A percentile compares a stretch with the other conserved stretches of the same genome.
These are phyloP conservation scores for Colletotrichum endophyticum DNA, from an alignment of 2,329 filamentous ascomycete genomes.

Conservation along the genomic window DNA sequence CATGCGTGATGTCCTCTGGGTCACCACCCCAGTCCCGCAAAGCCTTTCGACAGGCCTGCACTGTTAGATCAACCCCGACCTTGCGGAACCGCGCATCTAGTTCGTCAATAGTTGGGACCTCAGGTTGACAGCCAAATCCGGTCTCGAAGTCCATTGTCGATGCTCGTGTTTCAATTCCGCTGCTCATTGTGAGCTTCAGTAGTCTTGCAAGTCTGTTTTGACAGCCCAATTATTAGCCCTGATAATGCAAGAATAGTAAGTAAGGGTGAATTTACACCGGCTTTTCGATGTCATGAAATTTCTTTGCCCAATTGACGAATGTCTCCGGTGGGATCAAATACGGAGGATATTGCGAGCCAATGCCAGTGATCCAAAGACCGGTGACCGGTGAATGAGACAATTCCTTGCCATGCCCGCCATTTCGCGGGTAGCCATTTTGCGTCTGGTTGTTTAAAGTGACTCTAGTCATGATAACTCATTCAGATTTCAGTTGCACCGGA, in stretches of 20 bases:
- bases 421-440: neutral
- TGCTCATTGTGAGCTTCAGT: neutral
- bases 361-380: slow-evolving; percentile 1
- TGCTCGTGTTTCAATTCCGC: neutral
- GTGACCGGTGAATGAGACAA: neutral
- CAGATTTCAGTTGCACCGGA: neutral
- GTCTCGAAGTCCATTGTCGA: neutral
- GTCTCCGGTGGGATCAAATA: neutral
- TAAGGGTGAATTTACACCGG: neutral
- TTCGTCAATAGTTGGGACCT: slow-evolving; percentile 25
- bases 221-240: neutral
- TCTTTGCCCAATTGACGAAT: neutral
- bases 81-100: slow-evolving; percentile 31
- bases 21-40: slow-evolving; percentile 30
- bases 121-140: neutral
- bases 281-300: neutral
- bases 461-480: neutral
- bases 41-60: slow-evolving; percentile 34
- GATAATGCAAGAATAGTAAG: neutral
- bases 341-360: slow-evolving; percentile 1
- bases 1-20: slow-evolving; percentile 36
- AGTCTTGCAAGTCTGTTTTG: neutral
- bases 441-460: neutral
- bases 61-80: slow-evolving; percentile 32
- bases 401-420: neutral